A percentile compares a stretch with the other conserved stretches of the same genome.
phyloP scores from a whole-genome alignment of 768 basidiomycete species.

The Trametes maxima region DNA sequence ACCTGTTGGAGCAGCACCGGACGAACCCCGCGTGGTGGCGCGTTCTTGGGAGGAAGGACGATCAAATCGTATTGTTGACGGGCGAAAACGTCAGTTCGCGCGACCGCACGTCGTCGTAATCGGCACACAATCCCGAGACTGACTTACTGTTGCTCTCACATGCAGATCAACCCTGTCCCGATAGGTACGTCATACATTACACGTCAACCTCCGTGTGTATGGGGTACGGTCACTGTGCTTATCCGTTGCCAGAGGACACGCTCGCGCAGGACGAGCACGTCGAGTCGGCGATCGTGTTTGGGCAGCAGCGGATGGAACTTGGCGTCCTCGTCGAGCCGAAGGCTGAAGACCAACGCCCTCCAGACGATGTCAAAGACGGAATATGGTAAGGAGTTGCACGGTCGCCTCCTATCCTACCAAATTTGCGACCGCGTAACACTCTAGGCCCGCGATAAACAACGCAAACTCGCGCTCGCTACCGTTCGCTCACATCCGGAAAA shows the following conservation, averaged over 20 bases:
- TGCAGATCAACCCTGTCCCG: conserved; percentile 41
- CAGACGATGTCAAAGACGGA: conserved; percentile 2
- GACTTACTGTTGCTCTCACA: background rate
- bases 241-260: conserved; percentile 35
- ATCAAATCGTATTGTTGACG: conserved; percentile 46
- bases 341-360: conserved; percentile 2
- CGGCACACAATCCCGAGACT: background rate
- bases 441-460: conserved; percentile 34
- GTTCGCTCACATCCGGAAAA: conserved; percentile 31
- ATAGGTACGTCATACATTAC: conserved; percentile 25
- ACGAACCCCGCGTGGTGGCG: conserved; percentile 39
- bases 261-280: conserved; percentile 23
- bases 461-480: conserved; percentile 28
- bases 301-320: conserved; percentile 23
- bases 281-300: conserved; percentile 27
- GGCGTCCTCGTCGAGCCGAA: conserved; percentile 32
- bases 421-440: too few relatives aligned
- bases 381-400: conserved; percentile 3
- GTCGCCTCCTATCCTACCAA: background rate
- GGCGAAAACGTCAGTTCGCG: conserved; percentile 1
- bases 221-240: too few relatives aligned
- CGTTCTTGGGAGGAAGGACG: conserved; percentile 34
- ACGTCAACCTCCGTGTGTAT: too few relatives aligned
- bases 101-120: too few relatives aligned
- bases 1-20: conserved; percentile 49